Percentiles rank a stretch among this genome's conserved stretches.
phyloP scores from a whole-genome alignment of 2,329 filamentous ascomycete genomes.

The Alternaria atra region DNA sequence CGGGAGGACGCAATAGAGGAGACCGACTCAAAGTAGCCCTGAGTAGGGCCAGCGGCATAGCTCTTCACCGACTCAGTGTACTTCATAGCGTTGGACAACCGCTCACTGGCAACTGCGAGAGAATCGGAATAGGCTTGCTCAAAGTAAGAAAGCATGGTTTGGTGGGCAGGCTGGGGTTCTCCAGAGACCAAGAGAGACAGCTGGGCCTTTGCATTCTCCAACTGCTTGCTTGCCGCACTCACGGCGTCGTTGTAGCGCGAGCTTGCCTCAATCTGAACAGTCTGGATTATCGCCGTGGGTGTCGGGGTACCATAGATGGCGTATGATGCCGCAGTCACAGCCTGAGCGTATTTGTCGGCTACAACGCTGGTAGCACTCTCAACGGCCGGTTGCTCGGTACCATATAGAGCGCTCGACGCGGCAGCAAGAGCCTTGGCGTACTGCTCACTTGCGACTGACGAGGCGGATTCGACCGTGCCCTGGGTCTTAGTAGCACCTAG shows the following conservation, averaged over 20 bases:
- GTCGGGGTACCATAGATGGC: constrained; percentile 63
- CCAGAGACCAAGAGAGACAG: constrained; percentile 74
- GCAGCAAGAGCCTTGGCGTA: constrained; percentile 66
- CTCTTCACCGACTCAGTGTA: constrained; percentile 53
- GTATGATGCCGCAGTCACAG: constrained; percentile 67
- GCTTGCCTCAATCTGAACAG: constrained; percentile 59
- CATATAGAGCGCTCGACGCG: constrained; percentile 66
- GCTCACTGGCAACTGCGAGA: constrained; percentile 67
- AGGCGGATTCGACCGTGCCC: constrained; percentile 60
- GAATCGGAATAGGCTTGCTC: constrained; percentile 74
- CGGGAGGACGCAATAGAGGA: constrained; percentile 75
- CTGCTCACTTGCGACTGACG: constrained; percentile 64
- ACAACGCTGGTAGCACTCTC: constrained; percentile 61
- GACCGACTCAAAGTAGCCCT: constrained; percentile 64
- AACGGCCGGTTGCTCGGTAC: constrained; percentile 53
- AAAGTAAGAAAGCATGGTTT: constrained; percentile 74
- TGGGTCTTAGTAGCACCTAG: constrained; percentile 57
- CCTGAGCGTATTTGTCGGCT: constrained; percentile 64
- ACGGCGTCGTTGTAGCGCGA: constrained; percentile 71
- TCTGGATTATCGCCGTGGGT: constrained; percentile 56
- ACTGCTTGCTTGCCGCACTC: constrained; percentile 72
- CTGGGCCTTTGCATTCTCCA: constrained; percentile 70
- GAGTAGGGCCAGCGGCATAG: constrained; percentile 53
- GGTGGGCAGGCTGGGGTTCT: constrained; percentile 73
- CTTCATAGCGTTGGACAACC: constrained; percentile 64